Conservation (phyloP, 768 basidiomycete species). For the Lentinula edodes region DNA sequence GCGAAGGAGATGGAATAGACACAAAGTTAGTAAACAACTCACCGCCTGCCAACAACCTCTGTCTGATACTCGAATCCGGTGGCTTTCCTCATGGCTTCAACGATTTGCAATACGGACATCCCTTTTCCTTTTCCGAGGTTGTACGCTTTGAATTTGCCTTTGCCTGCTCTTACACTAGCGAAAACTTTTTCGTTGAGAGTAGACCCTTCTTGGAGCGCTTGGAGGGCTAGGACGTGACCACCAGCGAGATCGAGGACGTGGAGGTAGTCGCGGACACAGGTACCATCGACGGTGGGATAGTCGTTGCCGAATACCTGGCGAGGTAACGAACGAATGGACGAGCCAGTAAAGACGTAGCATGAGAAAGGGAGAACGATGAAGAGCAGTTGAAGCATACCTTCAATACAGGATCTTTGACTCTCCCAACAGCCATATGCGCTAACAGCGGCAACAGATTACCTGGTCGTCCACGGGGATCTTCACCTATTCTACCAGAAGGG, state of each 20-base stretch:
- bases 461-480: constrained; percentile 93
- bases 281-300: constrained; percentile 94
- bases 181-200: constrained; percentile 40
- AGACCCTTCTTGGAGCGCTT: constrained; percentile 65
- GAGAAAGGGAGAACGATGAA: background rate
- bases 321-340: constrained; percentile 19
- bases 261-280: constrained; percentile 95
- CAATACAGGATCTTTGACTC: constrained; percentile 55
- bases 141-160: constrained; percentile 83
- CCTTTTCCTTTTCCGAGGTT: constrained; percentile 94
- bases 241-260: constrained; percentile 93
- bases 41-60: constrained; percentile 89
- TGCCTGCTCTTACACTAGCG: constrained; percentile 36
- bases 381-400: constrained; percentile 18
- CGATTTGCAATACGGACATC: constrained; percentile 88
- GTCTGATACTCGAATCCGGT: constrained; percentile 86
- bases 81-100: constrained; percentile 90
- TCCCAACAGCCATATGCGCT: constrained; percentile 91
- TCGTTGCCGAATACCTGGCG: constrained; percentile 93
- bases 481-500: constrained; percentile 90
- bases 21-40: constrained; percentile 17
- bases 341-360: background rate
- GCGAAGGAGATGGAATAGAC: background rate
- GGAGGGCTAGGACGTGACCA: constrained; percentile 88
- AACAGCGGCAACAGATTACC: constrained; percentile 92